Conservation (phyloP, 2,329 filamentous ascomycete species). For the Aspergillus pseudoviridinutans region DNA sequence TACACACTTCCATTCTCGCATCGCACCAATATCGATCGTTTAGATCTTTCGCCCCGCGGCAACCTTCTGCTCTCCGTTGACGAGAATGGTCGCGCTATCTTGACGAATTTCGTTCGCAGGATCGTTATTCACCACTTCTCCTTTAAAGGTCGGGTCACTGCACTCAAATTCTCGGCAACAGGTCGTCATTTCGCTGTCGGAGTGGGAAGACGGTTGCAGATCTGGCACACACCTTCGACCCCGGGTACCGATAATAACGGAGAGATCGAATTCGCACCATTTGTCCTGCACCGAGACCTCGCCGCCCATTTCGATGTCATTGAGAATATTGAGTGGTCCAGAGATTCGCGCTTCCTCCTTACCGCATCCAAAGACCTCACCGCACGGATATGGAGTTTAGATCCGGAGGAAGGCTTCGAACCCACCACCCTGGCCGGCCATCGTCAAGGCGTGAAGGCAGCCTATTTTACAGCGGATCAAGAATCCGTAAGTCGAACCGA, state of each 20-base stretch:
- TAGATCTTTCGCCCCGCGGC: slow-evolving; percentile 84
- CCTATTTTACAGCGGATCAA: slow-evolving; percentile 94
- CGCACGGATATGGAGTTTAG: slow-evolving; percentile 88
- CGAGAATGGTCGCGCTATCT: slow-evolving; percentile 87
- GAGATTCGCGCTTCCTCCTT: slow-evolving; percentile 91
- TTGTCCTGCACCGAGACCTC: slow-evolving; percentile 81
- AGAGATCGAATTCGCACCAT: slow-evolving; percentile 90
- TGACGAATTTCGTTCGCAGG: slow-evolving; percentile 83
- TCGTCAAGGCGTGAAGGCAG: slow-evolving; percentile 82
- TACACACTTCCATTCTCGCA: slow-evolving; percentile 70
- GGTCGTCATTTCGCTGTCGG: slow-evolving; percentile 88
- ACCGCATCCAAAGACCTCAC: slow-evolving; percentile 90
- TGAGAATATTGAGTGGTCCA: slow-evolving; percentile 87
- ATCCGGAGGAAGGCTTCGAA: slow-evolving; percentile 79
- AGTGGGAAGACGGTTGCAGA: slow-evolving; percentile 80
- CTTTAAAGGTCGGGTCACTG: slow-evolving; percentile 78
- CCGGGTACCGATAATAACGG: slow-evolving; percentile 75
- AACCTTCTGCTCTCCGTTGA: slow-evolving; percentile 92
- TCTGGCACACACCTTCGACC: slow-evolving; percentile 92
- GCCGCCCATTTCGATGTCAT: slow-evolving; percentile 86
- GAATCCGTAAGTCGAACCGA: slow-evolving; percentile 57
- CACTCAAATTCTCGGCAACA: slow-evolving; percentile 85
- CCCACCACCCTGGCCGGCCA: slow-evolving; percentile 90
- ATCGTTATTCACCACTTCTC: slow-evolving; percentile 92
- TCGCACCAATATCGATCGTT: slow-evolving; percentile 83